Base-by-base conservation (phyloP, 2,329 filamentous ascomycete genomes). In the Arthrobotrys pseudoclavata region DNA sequence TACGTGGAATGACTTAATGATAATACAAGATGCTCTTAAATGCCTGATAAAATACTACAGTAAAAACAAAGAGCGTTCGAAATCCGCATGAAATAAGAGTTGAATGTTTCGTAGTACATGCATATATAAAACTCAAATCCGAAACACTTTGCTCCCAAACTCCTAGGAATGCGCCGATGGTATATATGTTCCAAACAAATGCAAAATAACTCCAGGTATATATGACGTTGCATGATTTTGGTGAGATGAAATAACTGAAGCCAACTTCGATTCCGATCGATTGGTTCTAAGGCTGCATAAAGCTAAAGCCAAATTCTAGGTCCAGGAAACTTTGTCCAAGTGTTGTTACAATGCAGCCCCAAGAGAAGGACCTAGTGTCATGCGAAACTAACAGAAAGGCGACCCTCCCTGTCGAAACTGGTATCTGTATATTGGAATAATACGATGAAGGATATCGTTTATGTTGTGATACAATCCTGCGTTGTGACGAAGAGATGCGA, bases 131-230 rank as follows among this genome's bases (percentile, higher is more conserved):
- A 24, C 34, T 12, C 40, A 29, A 26, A 64, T 48, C 3, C 37
- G 10, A 53, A 55, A 37, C 0, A 60, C 24, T 42, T 24, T 40
- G 55, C 13, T 42, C 55, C 40, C 55, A 45, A 66, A 76, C 71
- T 76, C 71, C 71, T 29, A 26, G 53, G 26, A 69, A 76, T 69
- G 63, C 71, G 57, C 71, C 64, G 20, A 20, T 76, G 71, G 62
- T 74, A 74, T 74, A 62, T 67, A 26, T 55, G 40, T 42, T 22
- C 20, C 1, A 66, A 64, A 50, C n/a, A 45, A 47, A 63, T 64
- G 55, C 55, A 31, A 31, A 52, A 22, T 53, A 76, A 76, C 64
- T 64, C 55, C 71, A 53, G 55, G 26, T 64, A 63, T 76, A 50
- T 64, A 57, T 67, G 45, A 47, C 45, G 20, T 53, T 24, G 22